A percentile compares a stretch with the other conserved stretches of the same genome.
phyloP scores from a whole-genome alignment of 2,329 filamentous ascomycete species.

The Acrodontium crateriforme region DNA sequence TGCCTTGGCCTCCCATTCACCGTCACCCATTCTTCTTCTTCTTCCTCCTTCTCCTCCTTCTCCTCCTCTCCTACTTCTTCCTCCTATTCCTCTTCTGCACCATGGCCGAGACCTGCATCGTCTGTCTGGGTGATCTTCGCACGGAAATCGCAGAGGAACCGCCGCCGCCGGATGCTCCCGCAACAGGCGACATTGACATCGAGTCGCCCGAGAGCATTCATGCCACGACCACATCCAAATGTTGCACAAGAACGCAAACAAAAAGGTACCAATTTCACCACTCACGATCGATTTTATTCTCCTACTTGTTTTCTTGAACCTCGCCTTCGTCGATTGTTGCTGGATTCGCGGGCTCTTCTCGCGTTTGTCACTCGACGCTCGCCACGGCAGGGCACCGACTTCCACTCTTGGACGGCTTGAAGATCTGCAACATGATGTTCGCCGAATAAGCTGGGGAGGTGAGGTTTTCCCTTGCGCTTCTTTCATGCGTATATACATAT shows the following conservation, averaged over 20 bases:
- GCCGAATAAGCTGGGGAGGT: constrained; percentile 27
- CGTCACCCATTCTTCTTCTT: constrained; percentile 7
- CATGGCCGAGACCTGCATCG: constrained; percentile 58
- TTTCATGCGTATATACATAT: constrained; percentile 12
- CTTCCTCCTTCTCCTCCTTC: not conserved
- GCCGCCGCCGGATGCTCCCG: constrained; percentile 24
- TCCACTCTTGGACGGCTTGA: constrained; percentile 27
- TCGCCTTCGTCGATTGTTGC: too few species aligned
- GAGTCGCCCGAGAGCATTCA: too few species aligned
- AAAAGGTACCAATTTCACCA: constrained; percentile 25
- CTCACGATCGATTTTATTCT: too few species aligned
- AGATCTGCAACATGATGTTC: constrained; percentile 22
- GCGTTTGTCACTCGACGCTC: too few species aligned
- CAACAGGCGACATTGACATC: too few species aligned
- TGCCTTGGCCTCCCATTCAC: too few species aligned
- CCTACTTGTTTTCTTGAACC: too few species aligned
- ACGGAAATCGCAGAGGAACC: constrained; percentile 39
- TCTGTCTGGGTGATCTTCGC: constrained; percentile 57
- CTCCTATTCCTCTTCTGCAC: too few species aligned
- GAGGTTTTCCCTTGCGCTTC: constrained; percentile 20
- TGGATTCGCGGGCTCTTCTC: too few species aligned
- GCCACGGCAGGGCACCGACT: constrained; percentile 11
- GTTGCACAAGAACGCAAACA: constrained; percentile 11
- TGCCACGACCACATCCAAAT: too few species aligned
- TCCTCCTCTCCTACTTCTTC: constrained; percentile 3